Percentiles rank a stretch among this genome's conserved stretches.
Conservation (phyloP, 1,139 yeast genomes). For the Hansenula anomala region DNA sequence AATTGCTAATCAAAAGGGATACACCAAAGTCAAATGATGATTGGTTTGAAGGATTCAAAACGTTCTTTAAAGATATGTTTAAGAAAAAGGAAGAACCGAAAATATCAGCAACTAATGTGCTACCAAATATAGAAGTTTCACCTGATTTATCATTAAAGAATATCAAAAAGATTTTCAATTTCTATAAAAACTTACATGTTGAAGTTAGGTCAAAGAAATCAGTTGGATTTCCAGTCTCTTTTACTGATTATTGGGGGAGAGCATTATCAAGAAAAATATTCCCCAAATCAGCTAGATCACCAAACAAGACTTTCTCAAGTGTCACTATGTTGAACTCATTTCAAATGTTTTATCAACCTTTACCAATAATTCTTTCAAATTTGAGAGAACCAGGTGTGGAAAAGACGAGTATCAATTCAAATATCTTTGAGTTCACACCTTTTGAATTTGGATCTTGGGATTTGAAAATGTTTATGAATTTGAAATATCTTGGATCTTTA, state of each 20-base stretch:
- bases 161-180: constrained; percentile 35
- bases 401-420: constrained; percentile 21
- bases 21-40: constrained; percentile 1
- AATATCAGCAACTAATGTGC: constrained; percentile 12
- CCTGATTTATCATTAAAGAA: constrained; percentile 21
- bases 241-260: constrained; percentile 68
- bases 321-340: constrained; percentile 29
- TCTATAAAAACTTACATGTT: constrained; percentile 47
- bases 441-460: constrained; percentile 73
- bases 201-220: constrained; percentile 46
- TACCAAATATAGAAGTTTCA: constrained; percentile 16
- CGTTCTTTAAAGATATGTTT: constrained; percentile 21
- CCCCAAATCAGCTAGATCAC: constrained; percentile 30
- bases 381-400: constrained; percentile 30
- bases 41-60: constrained; percentile 18
- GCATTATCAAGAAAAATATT: constrained; percentile 49
- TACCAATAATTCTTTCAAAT: constrained; percentile 38
- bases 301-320: constrained; percentile 35
- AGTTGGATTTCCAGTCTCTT: constrained; percentile 51
- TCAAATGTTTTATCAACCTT: constrained; percentile 32
- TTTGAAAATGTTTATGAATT: constrained; percentile 45
- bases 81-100: constrained; percentile 16
- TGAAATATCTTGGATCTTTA: constrained; percentile 50
- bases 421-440: constrained; percentile 53
- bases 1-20: neutral